Evolutionary conservation across 2,329 filamentous ascomycete species (phyloP).

Genomic region (Plectosphaerella plurivora): DNA sequence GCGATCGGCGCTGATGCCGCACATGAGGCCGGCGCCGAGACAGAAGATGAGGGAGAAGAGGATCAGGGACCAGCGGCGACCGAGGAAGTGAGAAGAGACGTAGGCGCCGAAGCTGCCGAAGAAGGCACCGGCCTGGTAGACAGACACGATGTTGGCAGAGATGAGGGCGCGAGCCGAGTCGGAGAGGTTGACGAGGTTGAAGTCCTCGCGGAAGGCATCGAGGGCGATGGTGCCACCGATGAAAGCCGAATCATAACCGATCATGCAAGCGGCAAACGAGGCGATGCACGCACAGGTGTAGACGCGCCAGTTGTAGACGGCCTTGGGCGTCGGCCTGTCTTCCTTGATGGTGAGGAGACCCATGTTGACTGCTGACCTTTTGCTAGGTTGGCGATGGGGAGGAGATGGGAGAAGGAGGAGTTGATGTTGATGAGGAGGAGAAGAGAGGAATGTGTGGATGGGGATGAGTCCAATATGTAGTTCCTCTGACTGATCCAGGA

Average conservation of each 20-base stretch:
- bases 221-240: conserved; percentile 73
- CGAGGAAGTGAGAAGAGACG: conserved; percentile 60
- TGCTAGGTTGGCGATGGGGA: not conserved
- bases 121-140: conserved; percentile 80
- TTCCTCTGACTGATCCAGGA: too few species aligned
- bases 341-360: conserved; percentile 47
- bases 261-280: conserved; percentile 53
- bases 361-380: conserved; percentile 23
- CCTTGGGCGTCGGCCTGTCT: conserved; percentile 51
- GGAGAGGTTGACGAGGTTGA: conserved; percentile 52
- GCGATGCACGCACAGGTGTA: conserved; percentile 49
- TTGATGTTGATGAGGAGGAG: not conserved
- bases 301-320: conserved; percentile 58
- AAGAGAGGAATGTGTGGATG: not conserved
- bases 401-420: not conserved
- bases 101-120: conserved; percentile 73
- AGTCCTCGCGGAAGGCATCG: conserved; percentile 65
- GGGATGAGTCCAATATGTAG: not conserved
- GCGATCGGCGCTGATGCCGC: conserved; percentile 56
- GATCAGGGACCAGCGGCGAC: conserved; percentile 60
- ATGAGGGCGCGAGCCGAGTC: conserved; percentile 48
- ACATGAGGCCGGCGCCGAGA: conserved; percentile 68
- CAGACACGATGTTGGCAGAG: conserved; percentile 72
- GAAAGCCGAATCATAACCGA: conserved; percentile 67
- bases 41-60: conserved; percentile 61